phyloP scores from a whole-genome alignment of 768 basidiomycete genomes.

The Mycena floridula region DNA sequence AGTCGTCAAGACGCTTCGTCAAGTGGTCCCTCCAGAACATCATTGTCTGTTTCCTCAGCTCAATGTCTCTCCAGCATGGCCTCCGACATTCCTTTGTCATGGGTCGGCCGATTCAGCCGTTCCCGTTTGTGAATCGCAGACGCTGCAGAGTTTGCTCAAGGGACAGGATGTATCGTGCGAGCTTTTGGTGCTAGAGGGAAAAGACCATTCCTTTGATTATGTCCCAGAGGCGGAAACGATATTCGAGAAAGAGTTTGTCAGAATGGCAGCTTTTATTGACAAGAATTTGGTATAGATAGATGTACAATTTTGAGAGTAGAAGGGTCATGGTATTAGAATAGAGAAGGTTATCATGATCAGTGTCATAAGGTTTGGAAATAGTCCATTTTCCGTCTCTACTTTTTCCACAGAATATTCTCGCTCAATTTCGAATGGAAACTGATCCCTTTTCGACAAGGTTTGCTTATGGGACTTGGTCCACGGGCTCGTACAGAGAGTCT shows the following conservation, averaged over 20 bases:
- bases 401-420: too few species aligned
- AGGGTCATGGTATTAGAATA: too few species aligned
- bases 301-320: too few species aligned
- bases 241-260: constrained; percentile 30
- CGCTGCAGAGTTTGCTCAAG: constrained; percentile 27
- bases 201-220: constrained; percentile 56
- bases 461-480: too few species aligned
- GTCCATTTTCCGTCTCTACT: too few species aligned
- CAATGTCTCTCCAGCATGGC: constrained; percentile 32
- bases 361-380: too few species aligned
- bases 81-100: constrained; percentile 44
- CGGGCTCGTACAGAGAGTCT: too few species aligned
- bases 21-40: constrained; percentile 26
- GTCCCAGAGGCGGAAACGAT: constrained; percentile 33
- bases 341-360: too few species aligned
- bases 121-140: constrained; percentile 30
- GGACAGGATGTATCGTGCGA: constrained; percentile 27
- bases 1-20: background rate
- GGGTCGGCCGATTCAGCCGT: constrained; percentile 45
- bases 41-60: constrained; percentile 44
- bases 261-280: constrained; percentile 30
- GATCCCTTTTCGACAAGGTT: too few species aligned
- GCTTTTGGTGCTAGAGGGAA: constrained; percentile 31
- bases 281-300: too few species aligned
- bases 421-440: too few species aligned